A percentile compares a stretch with the other conserved stretches of the same genome.
Evolutionary conservation across 257 asterid species (phyloP).

Genomic region (Jacaranda copaia): DNA sequence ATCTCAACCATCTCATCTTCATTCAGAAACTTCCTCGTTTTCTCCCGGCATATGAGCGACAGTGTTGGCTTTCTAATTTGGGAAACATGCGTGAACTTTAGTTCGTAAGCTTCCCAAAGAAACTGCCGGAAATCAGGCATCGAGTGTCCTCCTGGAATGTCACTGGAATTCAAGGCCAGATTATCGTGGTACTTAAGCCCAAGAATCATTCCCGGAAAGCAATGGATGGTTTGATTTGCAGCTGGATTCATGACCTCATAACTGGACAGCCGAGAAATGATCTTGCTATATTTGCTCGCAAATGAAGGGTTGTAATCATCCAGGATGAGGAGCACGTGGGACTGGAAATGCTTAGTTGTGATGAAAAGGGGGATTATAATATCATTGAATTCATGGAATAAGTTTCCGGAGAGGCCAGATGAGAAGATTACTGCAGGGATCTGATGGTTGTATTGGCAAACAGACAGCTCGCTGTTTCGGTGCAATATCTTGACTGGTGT

Average conservation of each 20-base stretch:
- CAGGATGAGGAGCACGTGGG: constrained; percentile 43
- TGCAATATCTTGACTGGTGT: constrained; percentile 46
- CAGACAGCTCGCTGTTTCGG: constrained; percentile 37
- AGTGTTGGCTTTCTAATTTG: constrained; percentile 43
- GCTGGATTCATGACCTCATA: constrained; percentile 50
- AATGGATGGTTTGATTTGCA: constrained; percentile 47
- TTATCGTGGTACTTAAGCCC: constrained; percentile 58
- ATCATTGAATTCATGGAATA: constrained; percentile 69
- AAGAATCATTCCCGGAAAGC: constrained; percentile 56
- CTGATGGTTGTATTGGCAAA: constrained; percentile 45
- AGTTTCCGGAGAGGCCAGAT: constrained; percentile 55
- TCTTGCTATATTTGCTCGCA: constrained; percentile 44
- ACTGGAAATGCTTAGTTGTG: constrained; percentile 53
- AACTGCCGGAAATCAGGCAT: constrained; percentile 53
- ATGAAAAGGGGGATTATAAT: constrained; percentile 65
- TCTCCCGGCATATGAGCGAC: constrained; percentile 51
- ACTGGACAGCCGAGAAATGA: constrained; percentile 42
- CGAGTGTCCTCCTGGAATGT: constrained; percentile 47
- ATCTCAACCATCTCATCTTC: constrained; percentile 50
- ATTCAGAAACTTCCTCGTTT: constrained; percentile 54
- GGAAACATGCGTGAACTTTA: constrained; percentile 38
- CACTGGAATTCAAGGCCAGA: constrained; percentile 49
- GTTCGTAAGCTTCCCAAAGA: constrained; percentile 41
- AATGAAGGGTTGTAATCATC: constrained; percentile 53
- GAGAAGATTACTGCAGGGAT: constrained; percentile 57